These are phyloP conservation scores for Fusarium torulosum DNA, from an alignment of 2,329 filamentous ascomycete species.

Conservation along the genomic window DNA sequence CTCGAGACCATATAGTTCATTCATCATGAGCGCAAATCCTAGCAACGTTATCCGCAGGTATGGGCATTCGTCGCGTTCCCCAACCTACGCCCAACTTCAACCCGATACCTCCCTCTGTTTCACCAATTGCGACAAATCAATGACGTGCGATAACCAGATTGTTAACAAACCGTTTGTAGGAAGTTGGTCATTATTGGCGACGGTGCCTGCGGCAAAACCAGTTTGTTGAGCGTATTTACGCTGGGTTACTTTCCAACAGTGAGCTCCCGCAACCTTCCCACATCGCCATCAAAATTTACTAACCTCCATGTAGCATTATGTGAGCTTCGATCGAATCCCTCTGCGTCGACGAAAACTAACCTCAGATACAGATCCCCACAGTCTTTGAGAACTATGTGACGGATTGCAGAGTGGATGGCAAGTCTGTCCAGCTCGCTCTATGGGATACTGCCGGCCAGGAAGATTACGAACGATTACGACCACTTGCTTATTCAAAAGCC, in stretches of 20 bases:
- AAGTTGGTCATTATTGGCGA: constrained; percentile 98
- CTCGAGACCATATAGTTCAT: constrained; percentile 32
- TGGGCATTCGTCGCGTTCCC: constrained; percentile 46
- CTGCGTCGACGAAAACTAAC: constrained; percentile 41
- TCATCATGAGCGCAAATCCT: constrained; percentile 60
- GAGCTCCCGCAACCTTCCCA: constrained; percentile 57
- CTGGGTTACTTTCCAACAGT: constrained; percentile 98
- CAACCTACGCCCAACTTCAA: not conserved
- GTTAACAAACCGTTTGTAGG: constrained; percentile 61
- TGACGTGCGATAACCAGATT: constrained; percentile 2
- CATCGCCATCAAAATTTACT: constrained; percentile 41
- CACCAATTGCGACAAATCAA: not conserved
- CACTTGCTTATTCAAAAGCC: constrained; percentile 95
- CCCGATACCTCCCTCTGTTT: constrained; percentile 1
- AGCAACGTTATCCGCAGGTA: constrained; percentile 77
- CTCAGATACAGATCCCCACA: constrained; percentile 77
- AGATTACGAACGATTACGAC: constrained; percentile 95
- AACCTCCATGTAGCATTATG: constrained; percentile 66
- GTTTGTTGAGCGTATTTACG: constrained; percentile 96
- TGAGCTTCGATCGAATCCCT: constrained; percentile 53
- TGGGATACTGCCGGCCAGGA: constrained; percentile 99
- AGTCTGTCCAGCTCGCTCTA: constrained; percentile 96
- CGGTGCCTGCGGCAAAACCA: constrained; percentile 98
- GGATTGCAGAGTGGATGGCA: constrained; percentile 97
- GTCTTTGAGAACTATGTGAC: constrained; percentile 99